These are phyloP conservation scores for Macadamia tetraphylla DNA, from an alignment of 164 flowering plant genomes.

Conservation along the genomic window DNA sequence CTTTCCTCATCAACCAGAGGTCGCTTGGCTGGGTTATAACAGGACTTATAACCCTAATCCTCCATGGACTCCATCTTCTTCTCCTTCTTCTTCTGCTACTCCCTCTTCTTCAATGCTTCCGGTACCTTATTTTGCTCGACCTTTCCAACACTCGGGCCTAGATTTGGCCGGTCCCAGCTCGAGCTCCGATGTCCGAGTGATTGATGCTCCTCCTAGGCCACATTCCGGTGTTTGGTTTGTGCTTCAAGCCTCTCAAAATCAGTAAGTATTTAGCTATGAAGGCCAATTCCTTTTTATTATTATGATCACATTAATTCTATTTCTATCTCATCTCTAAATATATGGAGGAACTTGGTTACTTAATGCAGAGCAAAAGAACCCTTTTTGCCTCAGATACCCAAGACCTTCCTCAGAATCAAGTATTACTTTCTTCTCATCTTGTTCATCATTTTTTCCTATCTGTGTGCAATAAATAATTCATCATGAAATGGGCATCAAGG, in stretches of 20 bases:
- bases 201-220: slow-evolving; percentile 67
- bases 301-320: too few relatives aligned
- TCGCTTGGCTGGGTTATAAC: slow-evolving; percentile 34
- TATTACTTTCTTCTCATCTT: slow-evolving; percentile 17
- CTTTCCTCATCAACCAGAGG: slow-evolving; percentile 29
- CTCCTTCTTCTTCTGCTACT: slow-evolving; percentile 34
- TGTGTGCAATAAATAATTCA: neutral
- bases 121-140: slow-evolving; percentile 28
- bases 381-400: slow-evolving; percentile 84
- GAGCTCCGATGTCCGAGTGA: slow-evolving; percentile 37
- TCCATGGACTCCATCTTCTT: slow-evolving; percentile 14
- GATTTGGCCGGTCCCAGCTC: slow-evolving; percentile 39
- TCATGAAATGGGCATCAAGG: neutral
- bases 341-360: slow-evolving; percentile 14
- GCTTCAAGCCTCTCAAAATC: slow-evolving; percentile 74
- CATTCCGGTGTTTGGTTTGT: slow-evolving; percentile 85
- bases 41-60: slow-evolving; percentile 23
- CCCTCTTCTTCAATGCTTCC: slow-evolving; percentile 13
- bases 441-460: neutral
- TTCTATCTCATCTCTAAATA: neutral
- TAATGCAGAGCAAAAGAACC: slow-evolving; percentile 73
- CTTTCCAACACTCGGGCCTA: slow-evolving; percentile 22
- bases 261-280: slow-evolving; percentile 41
- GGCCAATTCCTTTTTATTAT: too few relatives aligned
- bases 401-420: slow-evolving; percentile 93